Evolutionary conservation across 805 yeast species (phyloP).

Genomic region (Suhomyces faveliae): DNA sequence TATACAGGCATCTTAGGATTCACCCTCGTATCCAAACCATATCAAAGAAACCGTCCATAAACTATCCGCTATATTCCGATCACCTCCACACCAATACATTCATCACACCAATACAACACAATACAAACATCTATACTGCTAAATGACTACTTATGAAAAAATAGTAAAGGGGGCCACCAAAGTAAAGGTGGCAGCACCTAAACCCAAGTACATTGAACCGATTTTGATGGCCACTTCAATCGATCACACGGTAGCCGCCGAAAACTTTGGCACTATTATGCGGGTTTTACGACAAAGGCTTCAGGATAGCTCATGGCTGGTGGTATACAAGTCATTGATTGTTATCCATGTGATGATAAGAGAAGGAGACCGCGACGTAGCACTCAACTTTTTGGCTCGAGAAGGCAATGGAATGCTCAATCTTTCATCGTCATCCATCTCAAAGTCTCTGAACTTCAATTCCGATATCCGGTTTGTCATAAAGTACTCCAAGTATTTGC

Average conservation of each 20-base stretch:
- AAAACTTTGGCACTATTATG: conserved; percentile 69
- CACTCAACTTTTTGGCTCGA: conserved; percentile 56
- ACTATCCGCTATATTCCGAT: too few species aligned
- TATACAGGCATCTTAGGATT: too few species aligned
- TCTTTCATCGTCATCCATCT: conserved; percentile 35
- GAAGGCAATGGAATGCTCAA: conserved; percentile 51
- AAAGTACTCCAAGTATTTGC: conserved; percentile 71
- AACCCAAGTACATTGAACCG: conserved; percentile 93
- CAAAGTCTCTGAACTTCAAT: conserved; percentile 36
- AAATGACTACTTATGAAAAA: conserved; percentile 72
- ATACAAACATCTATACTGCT: too few species aligned
- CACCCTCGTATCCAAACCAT: too few species aligned
- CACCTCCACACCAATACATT: too few species aligned
- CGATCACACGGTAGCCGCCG: conserved; percentile 39
- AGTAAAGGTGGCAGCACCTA: conserved; percentile 89
- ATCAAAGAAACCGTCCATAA: too few species aligned
- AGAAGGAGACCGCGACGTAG: conserved; percentile 82
- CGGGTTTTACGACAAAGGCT: conserved; percentile 59
- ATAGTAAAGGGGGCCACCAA: conserved; percentile 61
- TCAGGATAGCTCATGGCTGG: conserved; percentile 85
- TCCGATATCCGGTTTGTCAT: conserved; percentile 56
- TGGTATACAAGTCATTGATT: conserved; percentile 80
- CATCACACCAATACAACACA: too few species aligned
- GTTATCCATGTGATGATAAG: conserved; percentile 89
- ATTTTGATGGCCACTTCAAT: conserved; percentile 68